phyloP scores from a whole-genome alignment of 2,329 filamentous ascomycete genomes.

The Zasmidium citrigriseum region DNA sequence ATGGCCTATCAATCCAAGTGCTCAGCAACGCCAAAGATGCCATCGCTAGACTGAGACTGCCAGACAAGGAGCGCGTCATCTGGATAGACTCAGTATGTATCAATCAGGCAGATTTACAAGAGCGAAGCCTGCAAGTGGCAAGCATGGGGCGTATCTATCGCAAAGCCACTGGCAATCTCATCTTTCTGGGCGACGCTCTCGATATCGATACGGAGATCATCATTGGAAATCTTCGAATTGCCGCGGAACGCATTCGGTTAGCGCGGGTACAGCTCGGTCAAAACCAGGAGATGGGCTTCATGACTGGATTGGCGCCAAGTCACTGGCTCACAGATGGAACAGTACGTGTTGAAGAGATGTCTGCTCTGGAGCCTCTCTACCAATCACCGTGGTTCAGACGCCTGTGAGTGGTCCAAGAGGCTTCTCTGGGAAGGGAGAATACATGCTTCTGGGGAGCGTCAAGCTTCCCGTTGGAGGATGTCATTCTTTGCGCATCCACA shows the following conservation, averaged over 20 bases:
- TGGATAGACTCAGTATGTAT: slow-evolving; percentile 9
- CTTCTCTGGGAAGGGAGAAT: background rate
- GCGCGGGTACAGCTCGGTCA: background rate
- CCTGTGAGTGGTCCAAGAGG: slow-evolving; percentile 6
- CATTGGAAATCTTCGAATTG: background rate
- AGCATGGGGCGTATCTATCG: slow-evolving; percentile 7
- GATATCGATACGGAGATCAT: background rate
- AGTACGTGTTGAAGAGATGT: background rate
- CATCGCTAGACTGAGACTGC: background rate
- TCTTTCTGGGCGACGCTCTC: background rate
- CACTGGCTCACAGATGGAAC: background rate
- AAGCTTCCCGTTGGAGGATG: slow-evolving; percentile 3
- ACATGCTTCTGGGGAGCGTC: background rate
- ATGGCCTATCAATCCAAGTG: background rate
- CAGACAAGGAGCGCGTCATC: background rate
- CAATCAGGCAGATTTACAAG: slow-evolving; percentile 4
- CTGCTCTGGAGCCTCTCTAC: background rate
- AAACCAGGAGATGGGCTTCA: background rate
- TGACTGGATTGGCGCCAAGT: background rate
- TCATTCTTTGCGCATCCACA: background rate
- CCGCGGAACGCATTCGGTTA: background rate
- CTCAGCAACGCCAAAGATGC: background rate
- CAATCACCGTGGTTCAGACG: slow-evolving; percentile 6
- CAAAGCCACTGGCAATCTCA: background rate
- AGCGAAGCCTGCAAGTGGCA: slow-evolving; percentile 3